These are phyloP conservation scores for Omphalea diandra DNA, from an alignment of 441 rosid genomes.

Conservation along the genomic window DNA sequence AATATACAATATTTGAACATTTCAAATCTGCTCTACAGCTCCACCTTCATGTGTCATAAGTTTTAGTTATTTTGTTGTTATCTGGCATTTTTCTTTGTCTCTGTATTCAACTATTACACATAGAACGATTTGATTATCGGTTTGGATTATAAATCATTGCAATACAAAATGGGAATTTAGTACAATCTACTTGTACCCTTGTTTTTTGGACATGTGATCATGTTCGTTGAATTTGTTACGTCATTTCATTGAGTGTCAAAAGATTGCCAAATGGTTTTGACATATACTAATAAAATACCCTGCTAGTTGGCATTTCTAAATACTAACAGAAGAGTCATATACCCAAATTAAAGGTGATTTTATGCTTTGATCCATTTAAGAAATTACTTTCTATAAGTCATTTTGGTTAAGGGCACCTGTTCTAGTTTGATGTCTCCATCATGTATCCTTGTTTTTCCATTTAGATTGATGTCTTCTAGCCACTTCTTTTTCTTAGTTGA, in stretches of 20 bases:
- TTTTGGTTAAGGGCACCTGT: background rate
- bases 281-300: no score
- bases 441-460: background rate
- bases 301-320: no score
- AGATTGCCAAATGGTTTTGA: no score
- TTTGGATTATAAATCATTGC: no score
- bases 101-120: background rate
- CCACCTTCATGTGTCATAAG: background rate
- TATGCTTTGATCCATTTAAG: background rate
- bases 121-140: no score
- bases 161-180: no score
- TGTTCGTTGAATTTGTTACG: no score
- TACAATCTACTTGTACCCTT: no score
- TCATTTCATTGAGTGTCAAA: background rate
- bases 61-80: background rate
- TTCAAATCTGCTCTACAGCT: background rate
- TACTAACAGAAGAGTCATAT: no score
- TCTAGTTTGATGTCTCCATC: background rate
- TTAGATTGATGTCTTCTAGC: slow-evolving; percentile 13
- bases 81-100: background rate
- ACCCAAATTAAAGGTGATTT: no score
- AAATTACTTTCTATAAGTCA: background rate
- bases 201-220: background rate
- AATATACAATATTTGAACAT: background rate
- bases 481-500: slow-evolving; percentile 46